Conservation (phyloP, 2,329 filamentous ascomycete genomes). For the Colletotrichum sansevieriae region DNA sequence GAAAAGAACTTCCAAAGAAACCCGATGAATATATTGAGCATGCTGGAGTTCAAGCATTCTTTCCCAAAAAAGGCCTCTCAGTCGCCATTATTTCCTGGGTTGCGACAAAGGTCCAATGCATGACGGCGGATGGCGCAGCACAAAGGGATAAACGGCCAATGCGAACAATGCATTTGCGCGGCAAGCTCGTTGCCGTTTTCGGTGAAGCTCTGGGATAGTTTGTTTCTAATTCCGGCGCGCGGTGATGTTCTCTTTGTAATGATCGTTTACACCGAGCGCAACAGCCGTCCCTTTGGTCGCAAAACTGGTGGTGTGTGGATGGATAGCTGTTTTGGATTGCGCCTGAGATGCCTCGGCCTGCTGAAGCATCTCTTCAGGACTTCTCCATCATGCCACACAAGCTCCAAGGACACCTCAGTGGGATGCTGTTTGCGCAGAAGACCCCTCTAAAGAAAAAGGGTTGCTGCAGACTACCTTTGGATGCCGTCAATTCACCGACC, state of each 20-base stretch:
- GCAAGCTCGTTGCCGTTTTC: slow-evolving; percentile 27
- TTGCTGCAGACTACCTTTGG: too few relatives aligned
- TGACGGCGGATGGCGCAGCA: neutral
- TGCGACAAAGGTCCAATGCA: slow-evolving; percentile 28
- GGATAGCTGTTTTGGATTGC: neutral
- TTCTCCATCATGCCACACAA: too few relatives aligned
- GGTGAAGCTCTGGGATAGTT: neutral
- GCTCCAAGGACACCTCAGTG: too few relatives aligned
- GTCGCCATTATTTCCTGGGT: neutral
- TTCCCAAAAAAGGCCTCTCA: neutral
- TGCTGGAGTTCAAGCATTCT: too few relatives aligned
- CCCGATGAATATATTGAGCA: neutral
- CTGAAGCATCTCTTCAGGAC: too few relatives aligned
- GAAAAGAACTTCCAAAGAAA: neutral
- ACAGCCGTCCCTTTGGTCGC: neutral
- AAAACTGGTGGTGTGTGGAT: neutral
- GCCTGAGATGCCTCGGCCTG: too few relatives aligned
- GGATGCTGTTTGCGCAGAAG: too few relatives aligned
- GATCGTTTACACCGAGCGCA: slow-evolving; percentile 13
- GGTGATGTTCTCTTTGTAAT: slow-evolving; percentile 6
- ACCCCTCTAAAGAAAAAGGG: too few relatives aligned
- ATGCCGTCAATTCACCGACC: too few relatives aligned
- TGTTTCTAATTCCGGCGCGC: slow-evolving; percentile 25
- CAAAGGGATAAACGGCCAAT: slow-evolving; percentile 23
- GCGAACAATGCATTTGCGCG: slow-evolving; percentile 26